phyloP scores from a whole-genome alignment of 768 basidiomycete genomes.

The Phaeolepiota aurea region DNA sequence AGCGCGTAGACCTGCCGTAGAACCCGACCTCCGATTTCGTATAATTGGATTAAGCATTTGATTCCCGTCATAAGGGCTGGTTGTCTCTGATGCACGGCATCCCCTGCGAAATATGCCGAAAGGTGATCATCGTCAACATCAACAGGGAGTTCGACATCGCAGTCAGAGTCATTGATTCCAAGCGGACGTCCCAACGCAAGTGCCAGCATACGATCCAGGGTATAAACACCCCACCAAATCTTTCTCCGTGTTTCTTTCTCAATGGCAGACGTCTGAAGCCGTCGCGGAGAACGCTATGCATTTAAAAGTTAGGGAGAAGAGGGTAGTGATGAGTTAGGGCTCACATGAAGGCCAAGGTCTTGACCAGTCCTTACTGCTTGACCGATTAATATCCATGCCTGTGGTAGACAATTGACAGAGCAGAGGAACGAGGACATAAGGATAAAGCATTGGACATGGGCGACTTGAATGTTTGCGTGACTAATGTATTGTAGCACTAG shows the following conservation, averaged over 20 bases:
- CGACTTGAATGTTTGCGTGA: slow-evolving; percentile 73
- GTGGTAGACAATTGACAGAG: slow-evolving; percentile 88
- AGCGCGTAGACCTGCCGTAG: slow-evolving; percentile 78
- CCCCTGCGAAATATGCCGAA: slow-evolving; percentile 63
- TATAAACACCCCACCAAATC: slow-evolving; percentile 94
- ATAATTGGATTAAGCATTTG: slow-evolving; percentile 66
- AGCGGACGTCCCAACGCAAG: slow-evolving; percentile 84
- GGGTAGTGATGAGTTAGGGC: slow-evolving; percentile 15
- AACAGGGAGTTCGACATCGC: slow-evolving; percentile 80
- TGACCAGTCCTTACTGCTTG: slow-evolving; percentile 87
- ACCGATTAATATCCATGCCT: slow-evolving; percentile 89
- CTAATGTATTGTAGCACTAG: slow-evolving; percentile 90
- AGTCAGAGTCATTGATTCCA: slow-evolving; percentile 84
- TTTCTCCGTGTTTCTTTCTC: slow-evolving; percentile 88
- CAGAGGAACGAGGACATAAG: slow-evolving; percentile 88
- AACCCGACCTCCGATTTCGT: slow-evolving; percentile 79
- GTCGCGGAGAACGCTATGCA: slow-evolving; percentile 70
- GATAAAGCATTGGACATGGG: slow-evolving; percentile 86
- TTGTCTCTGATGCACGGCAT: slow-evolving; percentile 41
- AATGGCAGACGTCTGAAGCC: slow-evolving; percentile 57
- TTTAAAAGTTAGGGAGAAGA: slow-evolving; percentile 9
- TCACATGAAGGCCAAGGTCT: slow-evolving; percentile 87
- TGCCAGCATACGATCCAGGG: slow-evolving; percentile 86
- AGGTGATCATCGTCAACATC: slow-evolving; percentile 78
- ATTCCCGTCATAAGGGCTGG: slow-evolving; percentile 78